These are phyloP conservation scores for Butyriboletus appendiculatus DNA, from an alignment of 1,284 basidiomycete species.

Conservation along the genomic window DNA sequence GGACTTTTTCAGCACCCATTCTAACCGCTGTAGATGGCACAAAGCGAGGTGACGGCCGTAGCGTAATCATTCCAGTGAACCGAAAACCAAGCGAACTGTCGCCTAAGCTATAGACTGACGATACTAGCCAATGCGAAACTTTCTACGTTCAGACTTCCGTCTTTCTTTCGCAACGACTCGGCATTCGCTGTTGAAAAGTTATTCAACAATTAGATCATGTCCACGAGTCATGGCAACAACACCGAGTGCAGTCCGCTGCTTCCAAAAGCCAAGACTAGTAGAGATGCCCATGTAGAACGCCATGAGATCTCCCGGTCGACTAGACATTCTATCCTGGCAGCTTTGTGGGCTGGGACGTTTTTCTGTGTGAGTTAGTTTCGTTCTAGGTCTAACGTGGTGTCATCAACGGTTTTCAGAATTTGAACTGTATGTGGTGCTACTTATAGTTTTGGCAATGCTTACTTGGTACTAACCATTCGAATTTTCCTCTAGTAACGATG, in stretches of 20 bases:
- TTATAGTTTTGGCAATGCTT: neutral
- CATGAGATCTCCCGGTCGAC: slow-evolving; percentile 9
- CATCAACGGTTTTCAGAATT: slow-evolving; percentile 7
- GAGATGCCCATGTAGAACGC: neutral
- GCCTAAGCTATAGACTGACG: no score
- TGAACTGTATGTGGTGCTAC: slow-evolving; percentile 18
- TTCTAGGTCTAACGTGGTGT: neutral
- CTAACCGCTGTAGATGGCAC: neutral
- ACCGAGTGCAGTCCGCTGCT: slow-evolving; percentile 15
- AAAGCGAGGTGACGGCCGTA: no score
- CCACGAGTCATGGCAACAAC: neutral
- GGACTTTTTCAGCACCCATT: neutral
- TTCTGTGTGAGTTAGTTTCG: slow-evolving; percentile 15
- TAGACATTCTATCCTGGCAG: slow-evolving; percentile 11
- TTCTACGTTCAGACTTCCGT: neutral
- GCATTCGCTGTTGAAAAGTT: neutral
- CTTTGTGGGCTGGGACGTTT: slow-evolving; percentile 22
- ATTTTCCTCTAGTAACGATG: slow-evolving; percentile 18
- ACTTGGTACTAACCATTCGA: neutral
- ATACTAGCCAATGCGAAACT: neutral
- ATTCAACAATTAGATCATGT: neutral
- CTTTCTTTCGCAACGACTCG: neutral
- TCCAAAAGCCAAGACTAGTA: neutral
- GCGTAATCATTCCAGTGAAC: neutral
- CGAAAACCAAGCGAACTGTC: neutral